Percentiles rank a stretch among this genome's conserved stretches.
phyloP scores from a whole-genome alignment of 2,329 filamentous ascomycete species.

The Microdochium paspali region DNA sequence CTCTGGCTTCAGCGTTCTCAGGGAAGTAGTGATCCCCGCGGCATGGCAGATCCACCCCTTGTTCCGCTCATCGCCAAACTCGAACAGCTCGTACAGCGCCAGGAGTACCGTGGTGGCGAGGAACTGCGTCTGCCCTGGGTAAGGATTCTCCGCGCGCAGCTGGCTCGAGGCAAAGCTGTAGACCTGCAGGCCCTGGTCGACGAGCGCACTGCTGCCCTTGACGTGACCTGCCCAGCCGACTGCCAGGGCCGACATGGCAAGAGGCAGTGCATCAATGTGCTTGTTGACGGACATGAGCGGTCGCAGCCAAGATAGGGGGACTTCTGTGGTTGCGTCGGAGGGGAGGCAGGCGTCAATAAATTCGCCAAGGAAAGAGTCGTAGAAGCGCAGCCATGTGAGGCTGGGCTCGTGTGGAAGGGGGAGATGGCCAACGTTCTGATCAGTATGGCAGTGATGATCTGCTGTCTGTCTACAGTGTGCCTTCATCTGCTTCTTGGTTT shows the following conservation, averaged over 20 bases:
- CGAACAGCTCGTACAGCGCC: slow-evolving; percentile 10
- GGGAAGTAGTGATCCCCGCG: slow-evolving; percentile 7
- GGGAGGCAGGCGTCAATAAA: slow-evolving; percentile 9
- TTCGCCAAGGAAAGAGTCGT: slow-evolving; percentile 7
- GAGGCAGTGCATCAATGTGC: slow-evolving; percentile 9
- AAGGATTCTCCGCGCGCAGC: slow-evolving; percentile 6
- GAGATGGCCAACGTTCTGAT: too few species aligned
- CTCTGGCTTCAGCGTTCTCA: slow-evolving; percentile 8
- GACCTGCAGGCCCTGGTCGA: slow-evolving; percentile 9
- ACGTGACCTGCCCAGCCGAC: slow-evolving; percentile 11
- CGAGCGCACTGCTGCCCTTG: slow-evolving; percentile 5
- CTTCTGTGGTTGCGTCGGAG: slow-evolving; percentile 5
- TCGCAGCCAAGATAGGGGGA: slow-evolving; percentile 9
- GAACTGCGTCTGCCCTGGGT: slow-evolving; percentile 7
- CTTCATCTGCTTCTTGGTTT: too few species aligned
- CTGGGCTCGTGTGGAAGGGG: slow-evolving; percentile 1
- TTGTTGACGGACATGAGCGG: slow-evolving; percentile 7
- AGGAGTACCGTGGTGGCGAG: slow-evolving; percentile 9
- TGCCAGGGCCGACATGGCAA: slow-evolving; percentile 11
- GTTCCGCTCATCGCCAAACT: slow-evolving; percentile 10
- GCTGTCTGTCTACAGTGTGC: too few species aligned
- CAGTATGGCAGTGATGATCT: too few species aligned
- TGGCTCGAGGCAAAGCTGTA: slow-evolving; percentile 10
- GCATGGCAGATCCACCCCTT: slow-evolving; percentile 10
- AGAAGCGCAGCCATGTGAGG: slow-evolving; percentile 4